Evolutionary conservation across 2,329 filamentous ascomycete species (phyloP).

Genomic region (Aspergillus floridensis): DNA sequence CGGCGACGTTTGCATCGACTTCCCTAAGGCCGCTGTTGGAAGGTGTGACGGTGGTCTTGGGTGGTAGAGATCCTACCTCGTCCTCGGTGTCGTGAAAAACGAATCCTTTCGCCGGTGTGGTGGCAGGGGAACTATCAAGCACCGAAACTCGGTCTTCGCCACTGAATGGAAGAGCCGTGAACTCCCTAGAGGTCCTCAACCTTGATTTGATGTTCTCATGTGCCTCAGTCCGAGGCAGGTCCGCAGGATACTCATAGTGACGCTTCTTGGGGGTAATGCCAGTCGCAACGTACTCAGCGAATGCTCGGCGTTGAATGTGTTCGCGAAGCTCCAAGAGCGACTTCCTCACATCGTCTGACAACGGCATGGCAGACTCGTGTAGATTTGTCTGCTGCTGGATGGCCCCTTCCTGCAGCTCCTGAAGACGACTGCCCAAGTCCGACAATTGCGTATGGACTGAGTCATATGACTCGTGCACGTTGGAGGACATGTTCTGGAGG

Average conservation of each 20-base stretch:
- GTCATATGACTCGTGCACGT: conserved; percentile 70
- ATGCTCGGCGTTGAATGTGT: conserved; percentile 60
- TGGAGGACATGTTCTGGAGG: conserved; percentile 62
- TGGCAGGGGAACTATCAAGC: conserved; percentile 24
- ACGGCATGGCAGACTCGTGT: conserved; percentile 59
- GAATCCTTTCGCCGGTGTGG: conserved; percentile 51
- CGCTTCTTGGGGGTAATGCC: conserved; percentile 81
- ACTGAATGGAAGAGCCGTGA: conserved; percentile 31
- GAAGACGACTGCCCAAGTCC: conserved; percentile 65
- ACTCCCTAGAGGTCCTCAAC: conserved; percentile 44
- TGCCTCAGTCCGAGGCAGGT: conserved; percentile 71
- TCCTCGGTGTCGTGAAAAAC: conserved; percentile 52
- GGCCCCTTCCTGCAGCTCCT: conserved; percentile 67
- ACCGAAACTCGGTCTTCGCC: conserved; percentile 26
- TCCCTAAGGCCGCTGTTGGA: conserved; percentile 50
- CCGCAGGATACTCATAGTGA: conserved; percentile 75
- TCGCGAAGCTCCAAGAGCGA: conserved; percentile 70
- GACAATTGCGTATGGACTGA: conserved; percentile 70
- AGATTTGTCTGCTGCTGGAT: conserved; percentile 59
- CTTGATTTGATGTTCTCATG: conserved; percentile 58
- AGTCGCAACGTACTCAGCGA: conserved; percentile 80
- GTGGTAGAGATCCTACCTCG: conserved; percentile 34
- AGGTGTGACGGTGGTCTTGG: conserved; percentile 28
- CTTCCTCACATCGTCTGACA: conserved; percentile 60
- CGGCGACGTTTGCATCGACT: conserved; percentile 50